Evolutionary conservation across 1,284 basidiomycete species (phyloP).

Genomic region (Ustilago trichophora): DNA sequence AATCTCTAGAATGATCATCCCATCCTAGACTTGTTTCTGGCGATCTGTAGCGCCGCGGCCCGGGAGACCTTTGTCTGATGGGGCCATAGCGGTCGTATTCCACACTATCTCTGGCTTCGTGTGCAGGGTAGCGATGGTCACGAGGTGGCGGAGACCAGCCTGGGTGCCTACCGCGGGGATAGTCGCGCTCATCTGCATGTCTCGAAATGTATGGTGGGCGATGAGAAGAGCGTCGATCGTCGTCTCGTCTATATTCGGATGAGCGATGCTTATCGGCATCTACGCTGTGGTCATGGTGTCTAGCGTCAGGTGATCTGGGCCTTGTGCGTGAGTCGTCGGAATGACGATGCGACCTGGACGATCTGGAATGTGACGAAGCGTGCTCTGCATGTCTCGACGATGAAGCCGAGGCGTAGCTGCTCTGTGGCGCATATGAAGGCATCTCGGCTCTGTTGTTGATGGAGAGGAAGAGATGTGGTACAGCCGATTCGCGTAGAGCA

Average conservation of each 20-base stretch:
- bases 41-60: background rate
- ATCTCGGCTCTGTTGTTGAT: constrained; percentile 11
- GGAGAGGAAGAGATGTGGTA: background rate
- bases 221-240: constrained; percentile 3
- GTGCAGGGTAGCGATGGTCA: background rate
- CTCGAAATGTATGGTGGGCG: background rate
- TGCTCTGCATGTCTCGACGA: constrained; percentile 19
- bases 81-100: background rate
- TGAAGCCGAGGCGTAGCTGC: constrained; percentile 16
- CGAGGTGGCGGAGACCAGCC: constrained; percentile 1
- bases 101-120: background rate
- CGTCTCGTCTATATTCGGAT: background rate
- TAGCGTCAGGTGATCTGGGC: constrained; percentile 6
- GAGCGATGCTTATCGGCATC: constrained; percentile 1
- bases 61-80: background rate
- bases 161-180: background rate
- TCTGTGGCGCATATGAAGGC: constrained; percentile 14
- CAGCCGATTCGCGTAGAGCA: too few species aligned
- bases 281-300: background rate
- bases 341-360: constrained; percentile 4
- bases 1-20: too few species aligned
- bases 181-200: background rate
- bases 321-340: background rate
- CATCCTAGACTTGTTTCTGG: background rate
- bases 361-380: constrained; percentile 3